Base-by-base conservation (phyloP, 495 filamentous ascomycete species). In the Penicillium flavigenum region DNA sequence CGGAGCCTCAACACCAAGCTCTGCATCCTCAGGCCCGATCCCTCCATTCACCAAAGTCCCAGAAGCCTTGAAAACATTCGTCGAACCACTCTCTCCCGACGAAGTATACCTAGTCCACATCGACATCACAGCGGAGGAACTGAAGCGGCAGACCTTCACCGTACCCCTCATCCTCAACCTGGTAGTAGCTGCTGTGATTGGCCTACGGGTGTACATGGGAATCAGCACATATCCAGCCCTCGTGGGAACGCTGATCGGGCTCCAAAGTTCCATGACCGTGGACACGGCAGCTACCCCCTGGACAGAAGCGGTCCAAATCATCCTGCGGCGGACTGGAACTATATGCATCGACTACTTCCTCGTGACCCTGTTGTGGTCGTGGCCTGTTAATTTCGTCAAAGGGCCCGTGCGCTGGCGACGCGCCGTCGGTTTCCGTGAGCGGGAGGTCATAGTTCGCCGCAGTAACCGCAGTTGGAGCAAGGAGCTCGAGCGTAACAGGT, bases 101-200 rank as follows among this genome's bases (percentile, higher is more conserved):
- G 81, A 88, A 67, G 77, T 93, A 67, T 94, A 96, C 79, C 82
- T 96, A 60, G 77, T 84, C 26, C 88, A 92, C 76, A 75, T 93
- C 74, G 91, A 96, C 77, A 74, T 63, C 38, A 82, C 85, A 42
- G 81, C 81, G 0, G 61, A 60, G 24, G 74, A 76, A 29, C 82
- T 88, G 77, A 96, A 95, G 73, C 79, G 79, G 57, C 86, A 88
- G 61, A 83, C 91, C 67, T 96, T 93, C 76, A 44, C 79, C 41
- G 83, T 93, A 4, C 89, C 90, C 42, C 73, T 86, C 46, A 59
- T 84, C 19, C 81, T 92, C 71, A 95, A 95, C 71, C 44, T 85
- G 43, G 66, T 72, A 55, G 79, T 95, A 52, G 69, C 75, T 22
- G 62, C 73, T 5, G 64, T 87, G 8, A 81, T 94, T 63, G 63